phyloP scores from a whole-genome alignment of 2,329 filamentous ascomycete genomes.

The Pestalotiopsis sp. region DNA sequence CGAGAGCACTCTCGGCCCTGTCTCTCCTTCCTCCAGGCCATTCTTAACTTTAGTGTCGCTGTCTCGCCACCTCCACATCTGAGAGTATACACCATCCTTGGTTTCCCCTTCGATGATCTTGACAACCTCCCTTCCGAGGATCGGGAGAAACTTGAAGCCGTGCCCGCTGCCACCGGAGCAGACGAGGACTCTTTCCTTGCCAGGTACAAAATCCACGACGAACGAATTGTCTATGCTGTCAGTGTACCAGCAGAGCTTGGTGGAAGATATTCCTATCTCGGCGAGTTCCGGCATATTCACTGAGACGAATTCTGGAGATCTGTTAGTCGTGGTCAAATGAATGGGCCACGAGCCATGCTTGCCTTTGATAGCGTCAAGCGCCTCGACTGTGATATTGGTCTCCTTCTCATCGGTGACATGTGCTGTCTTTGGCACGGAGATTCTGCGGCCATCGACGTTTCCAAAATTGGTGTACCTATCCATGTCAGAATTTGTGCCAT shows the following conservation, averaged over 20 bases:
- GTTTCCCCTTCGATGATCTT: conserved; percentile 29
- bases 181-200: conserved; percentile 49
- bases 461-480: conserved; percentile 40
- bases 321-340: too few species aligned
- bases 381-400: conserved; percentile 29
- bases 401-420: conserved; percentile 27
- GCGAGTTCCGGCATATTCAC: conserved; percentile 46
- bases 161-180: conserved; percentile 62
- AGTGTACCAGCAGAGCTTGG: conserved; percentile 57
- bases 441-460: conserved; percentile 19
- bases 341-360: too few species aligned
- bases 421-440: conserved; percentile 42
- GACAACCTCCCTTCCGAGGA: conserved; percentile 32
- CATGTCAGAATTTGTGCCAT: neutral
- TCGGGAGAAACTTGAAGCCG: conserved; percentile 34
- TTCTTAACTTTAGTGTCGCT: conserved; percentile 19
- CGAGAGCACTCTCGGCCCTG: conserved; percentile 27
- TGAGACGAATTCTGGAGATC: conserved; percentile 33
- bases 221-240: conserved; percentile 59
- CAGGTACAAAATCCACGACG: conserved; percentile 45
- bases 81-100: conserved; percentile 26
- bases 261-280: conserved; percentile 38
- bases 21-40: conserved; percentile 31
- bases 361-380: conserved; percentile 30
- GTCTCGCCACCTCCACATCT: conserved; percentile 31